A percentile compares a stretch with the other conserved stretches of the same genome.
These are phyloP conservation scores for Fomitopsis pinicola DNA, from an alignment of 1,284 basidiomycete genomes.

Conservation along the genomic window DNA sequence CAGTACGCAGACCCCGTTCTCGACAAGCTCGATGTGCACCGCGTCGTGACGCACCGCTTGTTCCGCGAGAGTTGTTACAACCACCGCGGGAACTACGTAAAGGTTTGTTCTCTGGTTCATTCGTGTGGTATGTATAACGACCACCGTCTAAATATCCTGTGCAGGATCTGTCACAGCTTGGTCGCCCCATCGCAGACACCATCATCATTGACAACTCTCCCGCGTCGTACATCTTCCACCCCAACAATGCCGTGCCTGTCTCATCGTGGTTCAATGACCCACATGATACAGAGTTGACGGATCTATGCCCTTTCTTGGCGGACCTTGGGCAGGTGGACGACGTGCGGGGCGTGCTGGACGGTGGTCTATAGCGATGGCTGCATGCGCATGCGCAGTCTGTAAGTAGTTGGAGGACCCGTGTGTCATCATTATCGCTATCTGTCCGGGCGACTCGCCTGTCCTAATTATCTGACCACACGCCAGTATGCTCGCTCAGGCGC, in stretches of 20 bases:
- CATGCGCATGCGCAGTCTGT: neutral
- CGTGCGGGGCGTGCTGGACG: constrained; percentile 89
- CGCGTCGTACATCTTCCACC: constrained; percentile 99
- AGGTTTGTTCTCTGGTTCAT: constrained; percentile 46
- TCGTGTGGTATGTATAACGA: too few species aligned
- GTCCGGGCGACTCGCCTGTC: constrained; percentile 3
- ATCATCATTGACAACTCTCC: constrained; percentile 99
- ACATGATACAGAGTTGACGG: constrained; percentile 95
- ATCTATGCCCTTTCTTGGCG: constrained; percentile 89
- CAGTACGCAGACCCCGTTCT: constrained; percentile 98
- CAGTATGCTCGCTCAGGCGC: neutral
- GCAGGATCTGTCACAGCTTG: constrained; percentile 95
- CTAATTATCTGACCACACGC: constrained; percentile 6
- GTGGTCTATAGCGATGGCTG: constrained; percentile 49
- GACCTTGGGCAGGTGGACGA: constrained; percentile 87
- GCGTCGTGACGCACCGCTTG: constrained; percentile 90
- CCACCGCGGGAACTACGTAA: constrained; percentile 99
- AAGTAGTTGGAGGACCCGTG: constrained; percentile 3
- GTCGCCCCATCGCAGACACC: constrained; percentile 86
- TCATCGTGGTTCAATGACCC: constrained; percentile 99
- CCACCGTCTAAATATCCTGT: constrained; percentile 1
- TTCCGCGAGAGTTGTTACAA: constrained; percentile 99
- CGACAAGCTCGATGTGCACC: constrained; percentile 92
- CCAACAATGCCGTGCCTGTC: constrained; percentile 97
- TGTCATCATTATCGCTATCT: constrained; percentile 11